Evolutionary conservation across 2,329 filamentous ascomycete genomes (phyloP).

Genomic region (Onygena corvina): DNA sequence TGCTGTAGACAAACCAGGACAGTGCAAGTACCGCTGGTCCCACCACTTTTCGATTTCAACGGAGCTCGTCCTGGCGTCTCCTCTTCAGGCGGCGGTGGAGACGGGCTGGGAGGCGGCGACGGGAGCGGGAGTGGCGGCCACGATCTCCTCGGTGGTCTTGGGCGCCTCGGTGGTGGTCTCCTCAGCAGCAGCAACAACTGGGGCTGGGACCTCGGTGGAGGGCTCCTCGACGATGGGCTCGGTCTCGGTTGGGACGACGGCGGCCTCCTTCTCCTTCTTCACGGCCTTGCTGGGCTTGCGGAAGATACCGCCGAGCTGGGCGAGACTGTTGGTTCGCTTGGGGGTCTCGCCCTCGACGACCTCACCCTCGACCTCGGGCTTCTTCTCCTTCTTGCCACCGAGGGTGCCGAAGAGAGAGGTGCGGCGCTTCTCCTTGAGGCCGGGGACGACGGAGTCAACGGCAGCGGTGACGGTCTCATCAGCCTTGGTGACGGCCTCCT

Average conservation of each 20-base stretch:
- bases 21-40: conserved; percentile 26
- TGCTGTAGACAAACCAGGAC: conserved; percentile 18
- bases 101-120: conserved; percentile 28
- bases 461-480: conserved; percentile 18
- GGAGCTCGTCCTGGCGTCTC: conserved; percentile 22
- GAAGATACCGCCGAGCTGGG: conserved; percentile 38
- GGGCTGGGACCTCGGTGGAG: conserved; percentile 16
- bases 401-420: conserved; percentile 45
- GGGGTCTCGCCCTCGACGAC: conserved; percentile 34
- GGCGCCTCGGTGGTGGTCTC: conserved; percentile 16
- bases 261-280: conserved; percentile 31
- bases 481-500: conserved; percentile 13
- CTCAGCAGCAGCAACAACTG: conserved; percentile 18
- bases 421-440: conserved; percentile 38
- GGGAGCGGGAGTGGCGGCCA: conserved; percentile 21
- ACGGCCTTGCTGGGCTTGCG: conserved; percentile 39
- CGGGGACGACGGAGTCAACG: conserved; percentile 30
- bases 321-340: conserved; percentile 19
- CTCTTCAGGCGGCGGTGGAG: conserved; percentile 34
- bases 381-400: conserved; percentile 42
- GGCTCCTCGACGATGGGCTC: conserved; percentile 21
- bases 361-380: conserved; percentile 37
- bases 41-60: conserved; percentile 35
- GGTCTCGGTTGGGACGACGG: conserved; percentile 20
- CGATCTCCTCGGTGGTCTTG: conserved; percentile 9